phyloP scores from a whole-genome alignment of 176 grass and related monocot genomes.

The Guadua angustifolia region DNA sequence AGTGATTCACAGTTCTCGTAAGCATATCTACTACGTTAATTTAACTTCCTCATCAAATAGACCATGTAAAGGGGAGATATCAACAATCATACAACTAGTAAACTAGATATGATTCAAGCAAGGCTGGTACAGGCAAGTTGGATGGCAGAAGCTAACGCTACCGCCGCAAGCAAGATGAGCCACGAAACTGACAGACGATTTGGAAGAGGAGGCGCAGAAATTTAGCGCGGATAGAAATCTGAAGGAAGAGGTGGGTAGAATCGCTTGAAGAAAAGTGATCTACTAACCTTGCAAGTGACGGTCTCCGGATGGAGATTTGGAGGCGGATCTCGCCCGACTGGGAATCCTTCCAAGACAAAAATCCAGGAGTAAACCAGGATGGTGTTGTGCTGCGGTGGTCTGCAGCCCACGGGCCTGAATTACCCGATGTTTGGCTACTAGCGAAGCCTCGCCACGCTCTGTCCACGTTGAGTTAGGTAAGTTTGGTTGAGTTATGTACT shows the following conservation, averaged over 20 bases:
- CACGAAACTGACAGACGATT: background rate
- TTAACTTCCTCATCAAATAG: background rate
- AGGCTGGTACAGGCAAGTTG: background rate
- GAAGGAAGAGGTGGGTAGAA: background rate
- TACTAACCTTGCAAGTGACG: background rate
- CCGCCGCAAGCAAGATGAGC: conserved; percentile 8
- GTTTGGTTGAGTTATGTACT: too few species aligned
- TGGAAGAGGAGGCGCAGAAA: background rate
- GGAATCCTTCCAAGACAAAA: background rate
- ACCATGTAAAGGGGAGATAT: background rate
- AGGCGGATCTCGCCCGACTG: conserved; percentile 17
- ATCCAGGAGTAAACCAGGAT: background rate
- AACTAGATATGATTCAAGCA: background rate
- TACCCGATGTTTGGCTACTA: too few species aligned
- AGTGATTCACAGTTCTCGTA: background rate
- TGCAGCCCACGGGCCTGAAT: background rate
- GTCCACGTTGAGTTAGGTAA: too few species aligned
- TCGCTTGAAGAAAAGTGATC: background rate
- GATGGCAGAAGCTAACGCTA: background rate
- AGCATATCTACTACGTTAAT: background rate
- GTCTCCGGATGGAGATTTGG: background rate
- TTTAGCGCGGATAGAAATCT: background rate
- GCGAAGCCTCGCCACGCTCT: too few species aligned
- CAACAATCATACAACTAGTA: background rate
- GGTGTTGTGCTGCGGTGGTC: background rate